A percentile compares a stretch with the other conserved stretches of the same genome.
Conservation (phyloP, 192 early-diverging fungal species). For the Spinellus fusiger region DNA sequence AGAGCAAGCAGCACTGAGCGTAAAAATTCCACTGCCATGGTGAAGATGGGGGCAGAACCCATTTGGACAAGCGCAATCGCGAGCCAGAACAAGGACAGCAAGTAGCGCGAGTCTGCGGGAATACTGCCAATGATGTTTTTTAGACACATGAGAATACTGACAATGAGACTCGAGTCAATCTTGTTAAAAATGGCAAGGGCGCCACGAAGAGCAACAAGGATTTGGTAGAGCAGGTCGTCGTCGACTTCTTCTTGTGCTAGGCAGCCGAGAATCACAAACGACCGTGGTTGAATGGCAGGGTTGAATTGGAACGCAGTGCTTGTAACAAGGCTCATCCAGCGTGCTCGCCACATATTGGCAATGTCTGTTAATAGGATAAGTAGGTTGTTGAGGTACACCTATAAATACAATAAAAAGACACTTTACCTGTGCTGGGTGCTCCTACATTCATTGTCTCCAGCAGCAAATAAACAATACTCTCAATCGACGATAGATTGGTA, state of each 20-base stretch:
- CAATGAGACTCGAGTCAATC: conserved; percentile 67
- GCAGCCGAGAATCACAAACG: conserved; percentile 85
- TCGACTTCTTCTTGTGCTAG: conserved; percentile 84
- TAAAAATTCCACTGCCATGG: conserved; percentile 59
- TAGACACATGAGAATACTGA: conserved; percentile 81
- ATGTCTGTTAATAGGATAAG: conserved; percentile 42
- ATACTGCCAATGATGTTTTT: conserved; percentile 79
- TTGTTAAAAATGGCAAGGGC: conserved; percentile 80
- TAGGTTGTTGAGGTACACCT: background rate
- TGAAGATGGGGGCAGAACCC: conserved; percentile 69
- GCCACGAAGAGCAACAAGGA: conserved; percentile 78
- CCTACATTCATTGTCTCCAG: conserved; percentile 59
- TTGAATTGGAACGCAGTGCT: conserved; percentile 91
- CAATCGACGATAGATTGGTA: conserved; percentile 38
- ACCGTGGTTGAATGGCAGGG: conserved; percentile 85
- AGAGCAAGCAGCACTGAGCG: conserved; percentile 66
- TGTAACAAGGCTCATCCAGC: conserved; percentile 87
- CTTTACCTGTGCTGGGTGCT: conserved; percentile 50
- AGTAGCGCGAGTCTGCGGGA: conserved; percentile 67
- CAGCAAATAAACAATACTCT: conserved; percentile 51
- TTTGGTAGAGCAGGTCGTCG: conserved; percentile 87
- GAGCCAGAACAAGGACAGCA: conserved; percentile 88
- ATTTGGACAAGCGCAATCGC: conserved; percentile 81
- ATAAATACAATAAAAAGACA: background rate
- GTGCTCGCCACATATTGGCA: conserved; percentile 73